Percentiles rank a stretch among this genome's conserved stretches.
Conservation (phyloP, 2,329 filamentous ascomycete genomes). For the Cordyceps militaris region DNA sequence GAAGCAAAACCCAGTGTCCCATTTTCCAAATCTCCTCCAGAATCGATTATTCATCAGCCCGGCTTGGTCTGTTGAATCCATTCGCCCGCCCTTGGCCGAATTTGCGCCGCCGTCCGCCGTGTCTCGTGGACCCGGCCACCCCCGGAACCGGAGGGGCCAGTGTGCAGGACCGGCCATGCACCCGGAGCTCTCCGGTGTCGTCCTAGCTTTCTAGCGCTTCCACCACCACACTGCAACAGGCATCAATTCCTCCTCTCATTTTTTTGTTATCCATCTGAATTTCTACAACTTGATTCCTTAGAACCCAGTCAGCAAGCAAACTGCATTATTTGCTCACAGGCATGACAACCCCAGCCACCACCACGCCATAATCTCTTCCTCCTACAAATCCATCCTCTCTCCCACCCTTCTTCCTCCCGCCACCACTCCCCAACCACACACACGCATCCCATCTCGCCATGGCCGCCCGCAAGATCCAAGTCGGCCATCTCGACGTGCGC, state of each 20-base stretch:
- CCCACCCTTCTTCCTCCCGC: not conserved
- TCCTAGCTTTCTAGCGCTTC: too few relatives aligned
- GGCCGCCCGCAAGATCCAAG: constrained; percentile 9
- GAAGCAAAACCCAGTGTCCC: too few relatives aligned
- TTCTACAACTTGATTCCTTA: not conserved
- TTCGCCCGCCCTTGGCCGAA: not conserved
- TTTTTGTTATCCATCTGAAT: not conserved
- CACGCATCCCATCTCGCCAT: not conserved
- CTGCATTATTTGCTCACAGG: not conserved
- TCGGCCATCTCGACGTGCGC: constrained; percentile 18
- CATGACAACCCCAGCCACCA: not conserved
- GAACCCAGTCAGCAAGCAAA: not conserved
- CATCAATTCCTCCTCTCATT: not conserved
- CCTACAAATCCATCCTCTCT: not conserved
- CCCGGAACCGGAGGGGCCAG: constrained; percentile 5
- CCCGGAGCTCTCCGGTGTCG: constrained; percentile 6
- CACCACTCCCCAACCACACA: not conserved
- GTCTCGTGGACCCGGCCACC: not conserved
- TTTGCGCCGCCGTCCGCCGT: constrained; percentile 3
- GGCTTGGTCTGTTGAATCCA: not conserved
- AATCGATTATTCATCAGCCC: not conserved
- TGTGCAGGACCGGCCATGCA: not conserved
- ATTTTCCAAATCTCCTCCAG: not conserved
- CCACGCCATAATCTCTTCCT: not conserved
- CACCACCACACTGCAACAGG: too few relatives aligned